Evolutionary conservation across 2,329 filamentous ascomycete genomes (phyloP).

Genomic region (Clarireedia paspali): DNA sequence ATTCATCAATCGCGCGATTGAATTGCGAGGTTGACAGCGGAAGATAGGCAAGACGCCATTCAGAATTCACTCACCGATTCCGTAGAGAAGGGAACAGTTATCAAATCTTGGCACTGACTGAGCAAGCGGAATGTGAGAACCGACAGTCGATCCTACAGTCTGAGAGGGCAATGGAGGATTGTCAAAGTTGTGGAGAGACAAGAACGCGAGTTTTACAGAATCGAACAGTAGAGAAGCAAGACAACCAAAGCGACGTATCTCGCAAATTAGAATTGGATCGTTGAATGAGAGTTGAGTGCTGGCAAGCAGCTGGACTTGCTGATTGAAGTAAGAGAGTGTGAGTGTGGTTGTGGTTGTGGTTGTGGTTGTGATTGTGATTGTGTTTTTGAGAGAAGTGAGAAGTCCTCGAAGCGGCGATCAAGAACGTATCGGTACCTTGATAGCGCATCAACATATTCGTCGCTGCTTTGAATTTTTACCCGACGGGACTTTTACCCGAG

Average conservation of each 20-base stretch:
- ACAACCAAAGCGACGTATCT: background rate
- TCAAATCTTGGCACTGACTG: background rate
- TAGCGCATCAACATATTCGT: no score
- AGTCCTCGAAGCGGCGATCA: no score
- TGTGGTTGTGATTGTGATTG: background rate
- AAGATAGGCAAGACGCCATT: no score
- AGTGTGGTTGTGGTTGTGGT: background rate
- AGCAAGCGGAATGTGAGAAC: background rate
- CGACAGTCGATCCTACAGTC: background rate
- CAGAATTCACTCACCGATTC: no score
- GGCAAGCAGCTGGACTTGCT: background rate
- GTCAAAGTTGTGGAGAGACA: background rate
- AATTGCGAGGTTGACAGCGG: no score
- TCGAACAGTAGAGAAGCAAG: background rate
- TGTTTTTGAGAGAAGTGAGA: background rate
- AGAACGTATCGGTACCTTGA: no score
- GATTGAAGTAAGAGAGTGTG: background rate
- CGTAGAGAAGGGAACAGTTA: no score
- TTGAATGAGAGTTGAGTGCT: background rate
- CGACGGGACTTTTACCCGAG: background rate
- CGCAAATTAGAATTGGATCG: no score
- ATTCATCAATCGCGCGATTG: no score
- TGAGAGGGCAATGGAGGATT: background rate
- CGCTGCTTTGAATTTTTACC: no score
- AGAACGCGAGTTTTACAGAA: background rate